Evolutionary conservation across 108 stramenopile species (phyloP).

Genomic region (Craspedostauros australis): DNA sequence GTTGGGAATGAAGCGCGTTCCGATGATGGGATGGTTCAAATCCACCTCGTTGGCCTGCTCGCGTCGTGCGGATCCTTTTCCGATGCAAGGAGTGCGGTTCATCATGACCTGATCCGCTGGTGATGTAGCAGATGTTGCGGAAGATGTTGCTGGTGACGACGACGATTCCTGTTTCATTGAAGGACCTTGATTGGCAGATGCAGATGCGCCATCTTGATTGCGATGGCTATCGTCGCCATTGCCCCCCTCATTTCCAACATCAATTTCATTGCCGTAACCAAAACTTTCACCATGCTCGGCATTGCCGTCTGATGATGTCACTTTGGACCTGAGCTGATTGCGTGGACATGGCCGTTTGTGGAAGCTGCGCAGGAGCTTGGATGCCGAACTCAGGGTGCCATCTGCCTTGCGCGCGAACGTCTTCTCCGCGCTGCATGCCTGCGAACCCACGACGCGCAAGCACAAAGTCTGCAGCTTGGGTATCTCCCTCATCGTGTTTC

Average conservation of each 20-base stretch:
- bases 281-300: background rate
- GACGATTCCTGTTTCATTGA: too few relatives aligned
- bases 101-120: slow-evolving; percentile 5
- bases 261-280: background rate
- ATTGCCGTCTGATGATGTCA: background rate
- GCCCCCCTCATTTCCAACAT: too few relatives aligned
- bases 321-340: background rate
- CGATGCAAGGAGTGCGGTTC: slow-evolving; percentile 34
- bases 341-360: slow-evolving; percentile 7
- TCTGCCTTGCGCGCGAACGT: slow-evolving; percentile 41
- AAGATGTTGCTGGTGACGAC: too few relatives aligned
- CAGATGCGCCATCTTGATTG: too few relatives aligned
- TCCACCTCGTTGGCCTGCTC: slow-evolving; percentile 75
- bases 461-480: slow-evolving; percentile 50
- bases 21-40: slow-evolving; percentile 66
- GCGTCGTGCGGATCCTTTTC: slow-evolving; percentile 41
- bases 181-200: too few relatives aligned
- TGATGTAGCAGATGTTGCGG: too few relatives aligned
- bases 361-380: slow-evolving; percentile 9
- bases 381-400: slow-evolving; percentile 6
- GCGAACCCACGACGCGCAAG: slow-evolving; percentile 54
- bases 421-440: slow-evolving; percentile 52
- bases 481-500: slow-evolving; percentile 70
- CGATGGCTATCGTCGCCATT: too few relatives aligned
- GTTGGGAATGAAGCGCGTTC: too few relatives aligned